Percentiles rank a stretch among this genome's conserved stretches.
Conservation (phyloP, 2,329 filamentous ascomycete genomes). For the Blastomyces gilchristii region DNA sequence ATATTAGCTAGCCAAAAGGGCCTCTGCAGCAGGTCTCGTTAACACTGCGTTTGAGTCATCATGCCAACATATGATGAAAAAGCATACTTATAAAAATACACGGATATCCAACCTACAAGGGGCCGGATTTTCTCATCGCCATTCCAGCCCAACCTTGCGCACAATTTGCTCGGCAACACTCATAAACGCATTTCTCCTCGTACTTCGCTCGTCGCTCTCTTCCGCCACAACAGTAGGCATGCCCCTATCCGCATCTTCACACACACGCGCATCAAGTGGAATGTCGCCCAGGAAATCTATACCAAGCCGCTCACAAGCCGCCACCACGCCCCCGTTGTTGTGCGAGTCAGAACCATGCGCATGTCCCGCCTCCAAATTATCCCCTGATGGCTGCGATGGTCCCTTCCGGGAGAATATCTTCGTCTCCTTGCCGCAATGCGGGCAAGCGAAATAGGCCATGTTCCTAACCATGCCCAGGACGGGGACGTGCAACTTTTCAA, state of each 20-base stretch:
- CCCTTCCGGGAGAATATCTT: conserved; percentile 56
- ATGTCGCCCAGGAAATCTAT: conserved; percentile 82
- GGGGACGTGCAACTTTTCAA: conserved; percentile 70
- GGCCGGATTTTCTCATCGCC: conserved; percentile 19
- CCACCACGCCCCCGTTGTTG: conserved; percentile 51
- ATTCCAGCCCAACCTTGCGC: conserved; percentile 34
- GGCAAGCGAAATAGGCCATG: conserved; percentile 77
- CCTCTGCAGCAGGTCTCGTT: not conserved
- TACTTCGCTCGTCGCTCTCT: conserved; percentile 51
- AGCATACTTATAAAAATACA: not conserved
- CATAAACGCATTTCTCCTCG: conserved; percentile 61
- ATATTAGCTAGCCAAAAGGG: not conserved
- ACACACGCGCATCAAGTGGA: conserved; percentile 75
- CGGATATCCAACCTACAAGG: not conserved
- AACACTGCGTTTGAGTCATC: not conserved
- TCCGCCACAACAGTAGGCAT: conserved; percentile 85
- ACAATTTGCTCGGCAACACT: conserved; percentile 52
- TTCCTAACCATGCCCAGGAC: conserved; percentile 81
- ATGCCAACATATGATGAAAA: not conserved
- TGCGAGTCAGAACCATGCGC: conserved; percentile 14
- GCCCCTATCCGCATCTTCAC: conserved; percentile 74
- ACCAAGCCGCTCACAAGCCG: conserved; percentile 59
- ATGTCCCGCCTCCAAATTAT: conserved; percentile 11
- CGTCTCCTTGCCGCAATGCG: conserved; percentile 62
- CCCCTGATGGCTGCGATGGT: conserved; percentile 11